Conservation (phyloP, 495 filamentous ascomycete genomes). For the Podospora sp. region DNA sequence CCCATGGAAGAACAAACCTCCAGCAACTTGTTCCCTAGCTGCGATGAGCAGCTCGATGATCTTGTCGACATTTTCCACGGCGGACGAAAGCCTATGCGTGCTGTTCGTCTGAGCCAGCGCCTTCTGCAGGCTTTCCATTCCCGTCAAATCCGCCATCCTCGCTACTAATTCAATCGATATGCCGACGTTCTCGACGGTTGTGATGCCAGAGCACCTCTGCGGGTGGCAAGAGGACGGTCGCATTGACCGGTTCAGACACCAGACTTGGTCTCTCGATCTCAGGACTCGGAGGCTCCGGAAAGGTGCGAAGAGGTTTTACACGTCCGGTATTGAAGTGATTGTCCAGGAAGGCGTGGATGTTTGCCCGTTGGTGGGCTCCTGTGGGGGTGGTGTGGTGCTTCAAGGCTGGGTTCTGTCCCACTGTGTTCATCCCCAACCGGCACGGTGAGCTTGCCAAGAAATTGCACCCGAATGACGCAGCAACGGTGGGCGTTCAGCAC, state of each 20-base stretch:
- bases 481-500: neutral
- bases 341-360: neutral
- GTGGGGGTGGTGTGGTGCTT: neutral
- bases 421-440: neutral
- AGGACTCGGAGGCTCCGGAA: neutral
- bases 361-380: neutral
- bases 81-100: conserved; percentile 69
- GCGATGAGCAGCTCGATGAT: conserved; percentile 74
- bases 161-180: neutral
- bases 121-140: conserved; percentile 56
- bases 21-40: conserved; percentile 69
- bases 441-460: neutral
- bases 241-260: neutral
- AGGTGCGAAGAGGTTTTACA: neutral
- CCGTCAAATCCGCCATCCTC: conserved; percentile 4
- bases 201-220: neutral
- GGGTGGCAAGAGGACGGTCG: neutral
- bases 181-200: neutral
- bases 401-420: neutral
- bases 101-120: conserved; percentile 72
- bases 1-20: conserved; percentile 49
- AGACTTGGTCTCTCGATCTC: neutral
- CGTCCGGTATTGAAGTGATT: neutral
- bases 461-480: conserved; percentile 1
- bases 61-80: conserved; percentile 74